Percentiles rank a stretch among this genome's conserved stretches.
These are phyloP conservation scores for Leishmania braziliensis DNA, from an alignment of 208 protist species.

Conservation along the genomic window DNA sequence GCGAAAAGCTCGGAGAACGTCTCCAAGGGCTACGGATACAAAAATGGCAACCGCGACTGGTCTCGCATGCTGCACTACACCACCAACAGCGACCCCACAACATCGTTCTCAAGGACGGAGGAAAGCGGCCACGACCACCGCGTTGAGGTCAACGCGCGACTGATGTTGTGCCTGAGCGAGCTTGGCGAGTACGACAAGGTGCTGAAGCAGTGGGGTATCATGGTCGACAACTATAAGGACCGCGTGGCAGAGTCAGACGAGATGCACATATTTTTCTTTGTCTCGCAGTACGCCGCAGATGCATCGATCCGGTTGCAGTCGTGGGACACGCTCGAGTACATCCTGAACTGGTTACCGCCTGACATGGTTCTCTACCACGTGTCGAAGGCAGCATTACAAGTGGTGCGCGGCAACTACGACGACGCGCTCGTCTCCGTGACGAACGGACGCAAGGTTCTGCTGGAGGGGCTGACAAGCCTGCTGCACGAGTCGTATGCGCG, in stretches of 20 bases:
- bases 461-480: constrained; percentile 74
- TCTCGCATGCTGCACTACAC: constrained; percentile 47
- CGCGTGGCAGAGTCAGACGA: constrained; percentile 44
- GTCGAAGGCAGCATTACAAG: constrained; percentile 57
- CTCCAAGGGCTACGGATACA: constrained; percentile 19
- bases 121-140: constrained; percentile 37
- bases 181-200: constrained; percentile 78
- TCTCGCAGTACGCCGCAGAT: constrained; percentile 86
- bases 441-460: constrained; percentile 65
- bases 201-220: constrained; percentile 60
- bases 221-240: constrained; percentile 36
- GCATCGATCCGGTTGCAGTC: constrained; percentile 79
- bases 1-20: constrained; percentile 45
- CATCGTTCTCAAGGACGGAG: constrained; percentile 45
- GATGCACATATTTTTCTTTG: constrained; percentile 62
- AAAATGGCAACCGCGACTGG: constrained; percentile 33
- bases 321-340: constrained; percentile 65
- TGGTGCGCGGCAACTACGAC: constrained; percentile 62
- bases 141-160: constrained; percentile 52
- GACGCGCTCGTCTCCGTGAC: constrained; percentile 47
- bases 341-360: constrained; percentile 57
- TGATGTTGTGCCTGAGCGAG: constrained; percentile 82
- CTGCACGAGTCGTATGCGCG: constrained; percentile 88
- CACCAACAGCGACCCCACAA: constrained; percentile 45
- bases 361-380: constrained; percentile 73